Base-by-base conservation (phyloP, 371 early-diverging fungal genomes). In the Funneliformis caledonium region DNA sequence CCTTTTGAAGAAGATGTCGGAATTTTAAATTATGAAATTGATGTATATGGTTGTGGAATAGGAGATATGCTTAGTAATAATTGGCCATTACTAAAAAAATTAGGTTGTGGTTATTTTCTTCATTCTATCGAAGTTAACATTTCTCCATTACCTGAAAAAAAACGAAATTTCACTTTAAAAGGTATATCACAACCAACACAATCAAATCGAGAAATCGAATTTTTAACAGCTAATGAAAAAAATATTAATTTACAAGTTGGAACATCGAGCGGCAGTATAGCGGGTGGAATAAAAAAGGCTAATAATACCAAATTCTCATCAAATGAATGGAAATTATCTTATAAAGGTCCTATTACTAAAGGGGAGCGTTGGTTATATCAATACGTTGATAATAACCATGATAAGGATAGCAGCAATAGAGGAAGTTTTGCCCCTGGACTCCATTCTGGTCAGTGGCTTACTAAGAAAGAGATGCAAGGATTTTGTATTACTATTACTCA, bases 11-110 rank as follows among this genome's bases (percentile, higher is more conserved):
- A 64, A 1, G n/a, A 16, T 64, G 37, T 37, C 37, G 3, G 37
- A 37, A 64, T 2, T 64, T 5, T 64, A 22, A 26, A 64, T 22
- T 16, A 22, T 64, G 6, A 10, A 22, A n/a, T 64, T 10, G 31
- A 64, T 64, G 16, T 64, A 64, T 2, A n/a, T 64, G 22, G 26
- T 64, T 64, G 64, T 64, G 26, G n/a, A 64, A 26, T 26, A 10
- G 64, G 64, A 64, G 10, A 64, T 22, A n/a, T 64, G 64, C 64
- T 64, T 4, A 64, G 64, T 64, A 22, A 64, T 64, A 64, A n/a
- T 4, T 64, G 64, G 64, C 0, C 14, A 64, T 14, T 4, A 64
- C 22, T 64, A 22, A 19, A n/a, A 4, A 22, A 31, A 0, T 4
- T 64, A 26, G 64, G 64, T 3, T n/a, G 3, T 16, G 64, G n/a